Base-by-base conservation (phyloP, 2,329 filamentous ascomycete genomes). In the Aspergillus pseudonomiae region DNA sequence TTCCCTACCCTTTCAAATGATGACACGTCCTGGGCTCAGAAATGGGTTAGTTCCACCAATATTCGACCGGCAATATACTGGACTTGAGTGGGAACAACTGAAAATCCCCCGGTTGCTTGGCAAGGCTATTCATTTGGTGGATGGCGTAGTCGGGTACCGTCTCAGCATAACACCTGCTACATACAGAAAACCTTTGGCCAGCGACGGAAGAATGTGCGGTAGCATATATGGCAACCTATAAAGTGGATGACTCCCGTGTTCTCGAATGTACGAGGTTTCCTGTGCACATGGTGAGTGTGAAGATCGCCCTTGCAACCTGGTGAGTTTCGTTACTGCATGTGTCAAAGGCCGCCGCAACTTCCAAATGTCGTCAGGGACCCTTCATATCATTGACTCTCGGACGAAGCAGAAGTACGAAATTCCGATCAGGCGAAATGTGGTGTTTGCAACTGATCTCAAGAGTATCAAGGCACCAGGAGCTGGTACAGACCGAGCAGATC, bases 371-470 rank as follows among this genome's bases (percentile, higher is more conserved):
- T 65, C 66, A 0, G 64, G 67, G 11, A 68, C 54, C 1, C 67
- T 73, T 5, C 60, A 57, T 43, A 60, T 76, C 39, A 66, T 57
- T 36, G 75, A 77, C 61, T 74, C 70, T 19, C 72, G 74, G 24
- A 77, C 74, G 1, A 60, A 67, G 21, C 36, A 26, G 16, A 63
- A 71, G 24, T 75, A 76, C 57, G 63, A 71, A 7, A 70, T 77
- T 24, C 71, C 73, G 3, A 75, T 77, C 36, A 57, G 45, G 5
- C 67, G 63, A 43, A 77, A 77, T 60, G 64, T 73, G 12, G 57
- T 77, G 26, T 65, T 65, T 1, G 74, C 76, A 1, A 46, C 65
- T 6, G 73, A 75, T 36, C 62, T 78, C 28, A 73, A 71, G 32
- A 61, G 64, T 21, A 78, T 78, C 30, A 69, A 62, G 60, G 67